Base-by-base conservation (phyloP, 768 basidiomycete species). In the Russula sp. region DNA sequence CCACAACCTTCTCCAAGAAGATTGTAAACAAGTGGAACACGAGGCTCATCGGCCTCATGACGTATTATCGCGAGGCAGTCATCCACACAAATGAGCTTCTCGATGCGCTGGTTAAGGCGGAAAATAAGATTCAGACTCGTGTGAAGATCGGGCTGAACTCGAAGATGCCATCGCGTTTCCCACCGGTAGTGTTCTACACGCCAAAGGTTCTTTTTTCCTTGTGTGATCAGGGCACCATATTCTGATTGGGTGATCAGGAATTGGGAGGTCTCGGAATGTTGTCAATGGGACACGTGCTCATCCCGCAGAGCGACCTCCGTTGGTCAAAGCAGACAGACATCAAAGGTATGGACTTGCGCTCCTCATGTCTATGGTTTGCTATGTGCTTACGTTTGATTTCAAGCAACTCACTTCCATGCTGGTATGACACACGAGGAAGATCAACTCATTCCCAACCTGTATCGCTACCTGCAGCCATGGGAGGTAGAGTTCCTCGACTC, bases 131-230 rank as follows among this genome's bases (percentile, higher is more conserved):
- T 52, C 96, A 99, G 76, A 98, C 95, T 3, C 92, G 97, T 77
- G 96, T 99, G 71, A 98, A 98, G 82, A 98, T 99, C 66, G 97
- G 96, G n/a, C 72, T 97, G 69, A 97, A 98, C 81, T 92, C 90
- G 75, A 97, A 98, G 79, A 98, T 99, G 97, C 97, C 97, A 22
- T 97, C 94, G 4, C 89, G 94, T 82, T 98, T 98, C 84, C 96
- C 97, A 61, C 89, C 96, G 11, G 90, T 92, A 16, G 90, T 95
- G 9, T 96, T 94, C 80, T 96, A 97, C 73, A 95, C 93, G 6
- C 95, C 94, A 0, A 98, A 98, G 80, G 84, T 86, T 61, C 49
- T 72, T 58, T 40, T 44, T 58, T 39, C 18, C 39, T 50, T 65
- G 42, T 47, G 27, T n/a, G n/a, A n/a, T n/a, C n/a, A n/a, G n/a